phyloP scores from a whole-genome alignment of 1,284 basidiomycete species.

The Termitomyces sp. region DNA sequence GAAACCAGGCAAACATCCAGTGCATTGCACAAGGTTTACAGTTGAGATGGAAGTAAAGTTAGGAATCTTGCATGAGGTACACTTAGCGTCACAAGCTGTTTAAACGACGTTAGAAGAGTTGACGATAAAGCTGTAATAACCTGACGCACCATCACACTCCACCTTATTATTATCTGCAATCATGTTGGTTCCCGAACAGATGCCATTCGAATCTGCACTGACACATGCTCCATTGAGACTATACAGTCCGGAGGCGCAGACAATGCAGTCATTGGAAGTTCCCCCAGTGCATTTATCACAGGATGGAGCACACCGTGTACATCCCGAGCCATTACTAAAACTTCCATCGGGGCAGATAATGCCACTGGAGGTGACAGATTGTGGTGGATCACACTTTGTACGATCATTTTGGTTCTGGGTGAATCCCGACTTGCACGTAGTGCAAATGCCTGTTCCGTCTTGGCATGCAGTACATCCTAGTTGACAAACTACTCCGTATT shows the following conservation, averaged over 20 bases:
- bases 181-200: conserved; percentile 63
- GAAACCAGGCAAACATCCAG: conserved; percentile 69
- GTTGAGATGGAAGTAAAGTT: conserved; percentile 67
- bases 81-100: conserved; percentile 70
- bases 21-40: conserved; percentile 62
- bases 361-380: conserved; percentile 47
- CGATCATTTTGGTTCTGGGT: conserved; percentile 61
- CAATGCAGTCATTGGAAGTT: conserved; percentile 64
- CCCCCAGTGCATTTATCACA: conserved; percentile 69
- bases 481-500: conserved; percentile 46
- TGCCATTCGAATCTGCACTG: conserved; percentile 55
- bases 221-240: conserved; percentile 65
- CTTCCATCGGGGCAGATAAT: conserved; percentile 59
- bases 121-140: neutral
- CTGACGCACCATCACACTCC: conserved; percentile 68
- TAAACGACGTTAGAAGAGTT: neutral
- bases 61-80: conserved; percentile 71
- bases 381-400: conserved; percentile 58
- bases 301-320: conserved; percentile 56
- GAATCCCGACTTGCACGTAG: conserved; percentile 61
- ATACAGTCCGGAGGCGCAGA: conserved; percentile 57
- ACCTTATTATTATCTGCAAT: conserved; percentile 76
- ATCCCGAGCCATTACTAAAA: conserved; percentile 55
- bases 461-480: conserved; percentile 68
- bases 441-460: conserved; percentile 60